These are phyloP conservation scores for Boletellus sp. DNA, from an alignment of 768 basidiomycete genomes.

Conservation along the genomic window DNA sequence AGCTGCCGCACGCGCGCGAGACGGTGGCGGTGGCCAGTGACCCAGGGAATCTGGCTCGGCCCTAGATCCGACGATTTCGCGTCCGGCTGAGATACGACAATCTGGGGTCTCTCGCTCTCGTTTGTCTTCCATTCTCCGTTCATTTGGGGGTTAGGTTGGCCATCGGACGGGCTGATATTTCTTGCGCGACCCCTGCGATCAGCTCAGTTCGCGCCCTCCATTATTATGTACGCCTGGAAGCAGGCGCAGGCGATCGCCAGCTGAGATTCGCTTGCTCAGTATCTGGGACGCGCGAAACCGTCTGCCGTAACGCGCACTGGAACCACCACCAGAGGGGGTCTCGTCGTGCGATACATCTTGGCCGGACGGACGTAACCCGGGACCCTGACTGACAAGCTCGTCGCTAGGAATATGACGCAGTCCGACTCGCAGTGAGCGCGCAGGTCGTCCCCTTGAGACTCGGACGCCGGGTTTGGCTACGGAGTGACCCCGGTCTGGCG, in stretches of 20 bases:
- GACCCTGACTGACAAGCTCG: neutral
- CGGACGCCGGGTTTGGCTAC: slow-evolving; percentile 20
- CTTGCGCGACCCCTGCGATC: slow-evolving; percentile 15
- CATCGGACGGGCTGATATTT: neutral
- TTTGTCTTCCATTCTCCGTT: slow-evolving; percentile 20
- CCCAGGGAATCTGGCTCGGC: slow-evolving; percentile 9
- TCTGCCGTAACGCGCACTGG: slow-evolving; percentile 26
- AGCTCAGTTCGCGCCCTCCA: slow-evolving; percentile 10
- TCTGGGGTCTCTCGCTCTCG: slow-evolving; percentile 14
- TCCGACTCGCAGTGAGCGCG: no score
- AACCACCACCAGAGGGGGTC: slow-evolving; percentile 2
- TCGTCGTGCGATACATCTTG: neutral
- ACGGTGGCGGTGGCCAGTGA: slow-evolving; percentile 9
- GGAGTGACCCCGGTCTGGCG: slow-evolving; percentile 8
- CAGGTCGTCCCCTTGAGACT: no score
- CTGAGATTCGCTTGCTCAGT: slow-evolving; percentile 21
- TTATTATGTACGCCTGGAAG: slow-evolving; percentile 12
- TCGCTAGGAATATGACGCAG: neutral
- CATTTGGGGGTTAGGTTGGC: neutral
- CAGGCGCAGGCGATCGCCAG: slow-evolving; percentile 18
- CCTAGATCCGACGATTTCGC: slow-evolving; percentile 19
- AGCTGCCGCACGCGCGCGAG: slow-evolving; percentile 11
- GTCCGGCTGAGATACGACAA: slow-evolving; percentile 6
- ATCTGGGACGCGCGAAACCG: slow-evolving; percentile 18
- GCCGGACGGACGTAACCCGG: slow-evolving; percentile 16